Conservation (phyloP, 2,329 filamentous ascomycete genomes). For the Blumeriella jaapii region DNA sequence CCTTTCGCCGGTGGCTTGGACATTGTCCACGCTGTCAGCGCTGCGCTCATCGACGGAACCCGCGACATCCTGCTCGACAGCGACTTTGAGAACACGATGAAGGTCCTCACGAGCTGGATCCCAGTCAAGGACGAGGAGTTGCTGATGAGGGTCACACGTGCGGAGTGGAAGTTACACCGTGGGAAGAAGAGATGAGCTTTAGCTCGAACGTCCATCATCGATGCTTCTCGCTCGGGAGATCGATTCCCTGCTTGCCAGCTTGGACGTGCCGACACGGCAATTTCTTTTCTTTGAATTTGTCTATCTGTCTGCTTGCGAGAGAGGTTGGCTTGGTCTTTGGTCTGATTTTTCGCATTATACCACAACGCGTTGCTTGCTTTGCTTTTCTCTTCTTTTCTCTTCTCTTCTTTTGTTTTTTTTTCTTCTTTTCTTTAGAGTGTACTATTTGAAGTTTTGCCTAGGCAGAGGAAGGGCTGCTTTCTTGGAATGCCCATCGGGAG, state of each 20-base stretch:
- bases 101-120: slow-evolving; percentile 86
- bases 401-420: too few relatives aligned
- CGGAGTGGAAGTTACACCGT: slow-evolving; percentile 67
- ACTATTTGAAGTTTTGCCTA: too few relatives aligned
- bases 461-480: too few relatives aligned
- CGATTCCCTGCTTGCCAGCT: too few relatives aligned
- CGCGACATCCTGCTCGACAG: slow-evolving; percentile 80
- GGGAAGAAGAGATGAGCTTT: slow-evolving; percentile 28
- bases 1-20: slow-evolving; percentile 59
- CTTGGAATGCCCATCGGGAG: neutral
- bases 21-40: slow-evolving; percentile 78
- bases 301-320: neutral
- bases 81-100: slow-evolving; percentile 98
- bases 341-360: slow-evolving; percentile 8
- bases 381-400: neutral
- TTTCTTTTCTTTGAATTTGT: neutral
- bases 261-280: neutral
- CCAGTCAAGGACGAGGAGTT: slow-evolving; percentile 89
- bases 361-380: slow-evolving; percentile 3
- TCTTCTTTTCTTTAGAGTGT: too few relatives aligned
- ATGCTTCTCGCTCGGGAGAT: neutral
- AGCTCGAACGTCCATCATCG: neutral
- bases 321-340: neutral
- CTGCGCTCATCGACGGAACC: slow-evolving; percentile 83
- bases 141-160: slow-evolving; percentile 78